These are phyloP conservation scores for Obelidium mucronatum DNA, from an alignment of 192 early-diverging fungal species.

Conservation along the genomic window DNA sequence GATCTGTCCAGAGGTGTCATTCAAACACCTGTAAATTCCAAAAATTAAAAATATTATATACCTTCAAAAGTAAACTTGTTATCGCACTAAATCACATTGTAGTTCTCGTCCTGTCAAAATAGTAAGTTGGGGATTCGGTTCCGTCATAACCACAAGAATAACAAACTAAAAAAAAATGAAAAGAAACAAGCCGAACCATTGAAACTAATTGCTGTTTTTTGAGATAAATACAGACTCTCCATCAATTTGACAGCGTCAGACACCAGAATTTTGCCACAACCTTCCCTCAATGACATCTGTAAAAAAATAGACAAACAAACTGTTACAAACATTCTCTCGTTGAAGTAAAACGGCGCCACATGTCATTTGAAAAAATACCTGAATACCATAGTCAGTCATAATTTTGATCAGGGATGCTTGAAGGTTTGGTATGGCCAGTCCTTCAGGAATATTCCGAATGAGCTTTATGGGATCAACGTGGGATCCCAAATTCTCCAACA, in stretches of 20 bases:
- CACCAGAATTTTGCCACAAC: constrained; percentile 89
- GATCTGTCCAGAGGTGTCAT: constrained; percentile 36
- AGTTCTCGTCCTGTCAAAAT: background rate
- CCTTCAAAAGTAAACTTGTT: constrained; percentile 36
- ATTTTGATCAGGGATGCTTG: constrained; percentile 85
- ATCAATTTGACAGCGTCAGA: constrained; percentile 86
- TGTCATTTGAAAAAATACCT: no score
- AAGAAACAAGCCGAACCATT: background rate
- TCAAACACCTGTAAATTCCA: constrained; percentile 44
- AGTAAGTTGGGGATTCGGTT: no score
- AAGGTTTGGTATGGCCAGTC: constrained; percentile 81
- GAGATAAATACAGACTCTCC: constrained; percentile 22
- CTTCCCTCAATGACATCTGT: constrained; percentile 85
- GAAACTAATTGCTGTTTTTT: background rate
- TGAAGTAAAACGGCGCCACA: constrained; percentile 5
- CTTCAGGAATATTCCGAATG: constrained; percentile 81
- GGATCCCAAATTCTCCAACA: constrained; percentile 89
- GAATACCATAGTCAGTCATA: constrained; percentile 89
- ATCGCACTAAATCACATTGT: constrained; percentile 38
- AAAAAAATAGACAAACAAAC: constrained; percentile 53
- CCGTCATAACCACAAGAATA: background rate
- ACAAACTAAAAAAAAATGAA: background rate
- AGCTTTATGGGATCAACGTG: constrained; percentile 85
- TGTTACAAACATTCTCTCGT: no score
- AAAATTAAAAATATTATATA: constrained; percentile 34